Percentiles rank a stretch among this genome's conserved stretches.
These are phyloP conservation scores for Botrytis deweyae DNA, from an alignment of 2,329 filamentous ascomycete species.

Conservation along the genomic window DNA sequence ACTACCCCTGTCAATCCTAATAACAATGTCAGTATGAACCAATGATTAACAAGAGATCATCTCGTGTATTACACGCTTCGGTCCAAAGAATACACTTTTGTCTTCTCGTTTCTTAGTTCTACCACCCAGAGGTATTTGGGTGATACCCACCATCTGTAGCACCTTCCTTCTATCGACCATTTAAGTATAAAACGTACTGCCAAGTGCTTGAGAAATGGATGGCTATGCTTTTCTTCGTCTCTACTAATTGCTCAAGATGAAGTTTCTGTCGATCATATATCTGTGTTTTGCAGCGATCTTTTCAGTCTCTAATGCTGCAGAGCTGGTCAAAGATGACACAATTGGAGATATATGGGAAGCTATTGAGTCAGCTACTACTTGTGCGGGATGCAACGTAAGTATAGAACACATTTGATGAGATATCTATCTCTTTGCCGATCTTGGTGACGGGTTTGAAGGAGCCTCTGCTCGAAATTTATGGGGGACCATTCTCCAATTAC, in stretches of 20 bases:
- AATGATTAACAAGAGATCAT: neutral
- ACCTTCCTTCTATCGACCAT: neutral
- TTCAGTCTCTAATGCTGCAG: conserved; percentile 1
- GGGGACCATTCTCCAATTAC: neutral
- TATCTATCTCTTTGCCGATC: neutral
- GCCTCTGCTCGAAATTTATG: neutral
- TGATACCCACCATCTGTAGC: conserved; percentile 13
- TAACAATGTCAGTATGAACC: neutral
- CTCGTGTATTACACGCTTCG: conserved; percentile 11
- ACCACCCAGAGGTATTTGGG: neutral
- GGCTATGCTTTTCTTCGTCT: neutral
- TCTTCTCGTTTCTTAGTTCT: neutral
- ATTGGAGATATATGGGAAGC: conserved; percentile 16
- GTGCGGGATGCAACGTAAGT: conserved; percentile 22
- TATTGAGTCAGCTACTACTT: conserved; percentile 18
- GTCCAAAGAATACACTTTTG: neutral
- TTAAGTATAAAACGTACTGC: conserved; percentile 1
- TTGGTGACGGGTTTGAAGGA: neutral
- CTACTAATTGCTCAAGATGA: conserved; percentile 11
- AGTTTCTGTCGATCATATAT: neutral
- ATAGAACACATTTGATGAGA: neutral
- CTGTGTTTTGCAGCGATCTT: conserved; percentile 1
- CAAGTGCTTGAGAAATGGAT: neutral
- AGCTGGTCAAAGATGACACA: conserved; percentile 17
- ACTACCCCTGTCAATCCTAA: conserved; percentile 6